Evolutionary conservation across 225 moss, liverwort and hornwort species (phyloP), one percentile per base, ranked within the genome.

Genomic region (Anthoceros angustus): DNA sequence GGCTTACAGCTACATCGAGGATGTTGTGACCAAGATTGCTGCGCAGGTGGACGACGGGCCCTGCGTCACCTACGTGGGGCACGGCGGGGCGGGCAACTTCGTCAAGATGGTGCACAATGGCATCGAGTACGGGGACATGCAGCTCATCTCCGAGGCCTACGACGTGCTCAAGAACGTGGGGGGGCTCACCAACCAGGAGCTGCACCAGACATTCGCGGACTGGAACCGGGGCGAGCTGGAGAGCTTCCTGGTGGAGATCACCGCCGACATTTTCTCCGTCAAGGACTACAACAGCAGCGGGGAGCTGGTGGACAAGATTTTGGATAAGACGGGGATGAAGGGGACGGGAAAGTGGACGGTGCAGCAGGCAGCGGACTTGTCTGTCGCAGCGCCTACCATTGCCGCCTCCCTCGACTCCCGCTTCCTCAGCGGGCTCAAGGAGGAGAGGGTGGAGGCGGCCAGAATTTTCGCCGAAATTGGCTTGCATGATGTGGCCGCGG

Each of bases 51-150:
- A 88, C 68, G 92, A 92, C 38, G 92, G 92, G 5, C 92, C 92
- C 0, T 92, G 92, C 24, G 92, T 92, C 42, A 92, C 92, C 8
- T 92, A 92, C 39, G 88, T 92, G 0, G 92, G 92, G 6, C 77
- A 71, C 2, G 92, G 92, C 6, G 92, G 92, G 9, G 66, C 88
- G 0, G 92, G 92, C 2, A 92, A 92, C 64, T 92, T 81, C 12
- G 92, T 88, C 65, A 92, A 92, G 77, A 92, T 92, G 92, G 78
- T 92, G 42, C 92, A 92, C 79, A 92, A 92, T 63, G 92, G 92
- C 6, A 92, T 92, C 42, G 92, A 92, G 63, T 88, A 92, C 39
- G 92, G 92, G 43, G 92, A 92, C 71, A 92, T 92, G 92, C 88
- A 92, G 75, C 79, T 92, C 65, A 92, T 92, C 55, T 85, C 88